phyloP scores from a whole-genome alignment of 1,139 yeast species.

The Geotrichum klebahnii region DNA sequence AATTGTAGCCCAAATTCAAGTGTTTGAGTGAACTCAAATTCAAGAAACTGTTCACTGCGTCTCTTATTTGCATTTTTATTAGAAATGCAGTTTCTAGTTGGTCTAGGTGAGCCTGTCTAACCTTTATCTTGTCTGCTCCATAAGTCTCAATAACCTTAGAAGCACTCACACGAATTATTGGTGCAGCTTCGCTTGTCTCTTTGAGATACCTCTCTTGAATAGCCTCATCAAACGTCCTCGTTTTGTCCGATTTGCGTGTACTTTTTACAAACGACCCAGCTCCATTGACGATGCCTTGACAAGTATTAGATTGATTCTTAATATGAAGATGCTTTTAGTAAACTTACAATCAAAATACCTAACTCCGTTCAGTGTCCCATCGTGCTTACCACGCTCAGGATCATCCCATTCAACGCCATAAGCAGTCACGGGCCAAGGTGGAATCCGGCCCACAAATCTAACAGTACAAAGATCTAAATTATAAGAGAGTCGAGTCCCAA shows the following conservation, averaged over 20 bases:
- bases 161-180: constrained; percentile 36
- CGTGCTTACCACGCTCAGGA: constrained; percentile 52
- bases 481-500: constrained; percentile 48
- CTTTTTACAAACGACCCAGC: constrained; percentile 69
- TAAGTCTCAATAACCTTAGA: constrained; percentile 54
- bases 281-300: constrained; percentile 24
- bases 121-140: constrained; percentile 59
- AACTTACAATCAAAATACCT: constrained; percentile 44
- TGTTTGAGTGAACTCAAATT: constrained; percentile 38
- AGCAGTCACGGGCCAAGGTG: constrained; percentile 60
- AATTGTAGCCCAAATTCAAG: constrained; percentile 62
- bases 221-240: constrained; percentile 47
- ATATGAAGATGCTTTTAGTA: too few relatives aligned
- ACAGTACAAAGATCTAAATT: constrained; percentile 59
- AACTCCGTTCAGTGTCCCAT: constrained; percentile 48
- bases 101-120: constrained; percentile 47
- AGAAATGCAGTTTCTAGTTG: constrained; percentile 41
- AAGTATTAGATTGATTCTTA: not conserved
- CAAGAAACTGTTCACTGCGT: constrained; percentile 19
- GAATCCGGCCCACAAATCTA: constrained; percentile 55
- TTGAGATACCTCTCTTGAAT: constrained; percentile 49
- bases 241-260: constrained; percentile 38
- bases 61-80: constrained; percentile 14
- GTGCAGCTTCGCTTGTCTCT: constrained; percentile 28
- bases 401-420: constrained; percentile 89